Conservation (phyloP, 805 yeast genomes). For the Nakazawaea wyomingensis region DNA sequence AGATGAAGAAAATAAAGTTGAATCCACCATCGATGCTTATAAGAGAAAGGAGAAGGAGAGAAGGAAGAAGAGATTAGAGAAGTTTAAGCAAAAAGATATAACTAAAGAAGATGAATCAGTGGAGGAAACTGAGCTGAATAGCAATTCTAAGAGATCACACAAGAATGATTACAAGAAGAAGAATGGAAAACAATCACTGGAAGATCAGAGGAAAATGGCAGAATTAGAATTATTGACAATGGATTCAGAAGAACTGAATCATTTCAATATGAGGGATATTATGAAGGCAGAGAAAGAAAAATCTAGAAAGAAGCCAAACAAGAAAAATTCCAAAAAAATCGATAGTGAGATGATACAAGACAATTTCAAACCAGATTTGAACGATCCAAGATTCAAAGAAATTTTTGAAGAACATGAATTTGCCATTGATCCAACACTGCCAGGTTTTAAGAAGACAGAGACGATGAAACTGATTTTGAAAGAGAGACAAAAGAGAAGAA, state of each 20-base stretch:
- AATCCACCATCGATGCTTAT: conserved; percentile 72
- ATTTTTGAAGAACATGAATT: conserved; percentile 81
- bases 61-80: conserved; percentile 76
- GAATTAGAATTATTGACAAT: conserved; percentile 71
- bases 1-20: conserved; percentile 47
- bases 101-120: conserved; percentile 47
- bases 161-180: conserved; percentile 26
- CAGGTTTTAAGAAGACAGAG: conserved; percentile 83
- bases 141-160: conserved; percentile 29
- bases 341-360: conserved; percentile 47
- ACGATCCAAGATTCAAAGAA: conserved; percentile 82
- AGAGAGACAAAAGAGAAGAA: conserved; percentile 59
- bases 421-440: conserved; percentile 90
- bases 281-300: conserved; percentile 67
- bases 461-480: conserved; percentile 80
- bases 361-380: conserved; percentile 61
- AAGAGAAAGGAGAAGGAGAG: conserved; percentile 91
- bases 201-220: conserved; percentile 28
- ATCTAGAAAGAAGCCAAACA: conserved; percentile 40
- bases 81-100: conserved; percentile 62
- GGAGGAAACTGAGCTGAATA: conserved; percentile 46
- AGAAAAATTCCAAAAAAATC: conserved; percentile 41
- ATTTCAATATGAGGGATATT: conserved; percentile 76
- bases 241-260: conserved; percentile 51
- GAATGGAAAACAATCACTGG: conserved; percentile 14